These are phyloP conservation scores for Maudiozyma pseudohumilis DNA, from an alignment of 805 yeast species.

Conservation along the genomic window DNA sequence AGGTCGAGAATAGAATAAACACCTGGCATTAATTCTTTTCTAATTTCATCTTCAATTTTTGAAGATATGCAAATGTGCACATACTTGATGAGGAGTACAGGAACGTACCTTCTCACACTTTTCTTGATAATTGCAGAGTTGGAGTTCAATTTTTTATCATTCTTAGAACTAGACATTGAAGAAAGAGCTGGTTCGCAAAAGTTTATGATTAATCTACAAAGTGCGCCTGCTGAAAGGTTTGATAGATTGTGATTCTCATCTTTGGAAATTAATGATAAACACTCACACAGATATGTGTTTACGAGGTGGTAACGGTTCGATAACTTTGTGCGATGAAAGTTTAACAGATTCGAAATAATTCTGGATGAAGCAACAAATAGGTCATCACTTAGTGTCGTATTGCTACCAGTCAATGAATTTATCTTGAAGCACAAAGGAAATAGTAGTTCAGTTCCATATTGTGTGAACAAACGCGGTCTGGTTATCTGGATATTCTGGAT, in stretches of 20 bases:
- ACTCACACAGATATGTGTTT: slow-evolving; percentile 36
- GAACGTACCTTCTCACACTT: slow-evolving; percentile 53
- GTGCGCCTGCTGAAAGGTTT: slow-evolving; percentile 36
- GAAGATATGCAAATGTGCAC: slow-evolving; percentile 42
- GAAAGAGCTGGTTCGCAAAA: slow-evolving; percentile 57
- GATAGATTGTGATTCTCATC: slow-evolving; percentile 14
- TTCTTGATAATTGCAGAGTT: slow-evolving; percentile 45
- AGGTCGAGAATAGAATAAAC: slow-evolving; percentile 59
- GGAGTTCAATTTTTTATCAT: slow-evolving; percentile 39
- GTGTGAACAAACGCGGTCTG: slow-evolving; percentile 50
- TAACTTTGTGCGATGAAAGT: slow-evolving; percentile 61
- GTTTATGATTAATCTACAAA: slow-evolving; percentile 50
- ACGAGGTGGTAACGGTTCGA: slow-evolving; percentile 66
- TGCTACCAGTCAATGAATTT: neutral
- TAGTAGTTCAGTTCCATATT: slow-evolving; percentile 52
- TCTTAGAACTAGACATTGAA: slow-evolving; percentile 19
- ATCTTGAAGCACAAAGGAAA: slow-evolving; percentile 28
- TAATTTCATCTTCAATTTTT: slow-evolving; percentile 38
- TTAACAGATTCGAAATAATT: slow-evolving; percentile 48
- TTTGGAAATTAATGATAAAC: slow-evolving; percentile 40
- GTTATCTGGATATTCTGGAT: slow-evolving; percentile 38
- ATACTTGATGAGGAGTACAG: slow-evolving; percentile 50
- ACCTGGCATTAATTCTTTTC: slow-evolving; percentile 43
- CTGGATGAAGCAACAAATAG: slow-evolving; percentile 35
- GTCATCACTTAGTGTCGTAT: slow-evolving; percentile 13